Base-by-base conservation (phyloP, 306 rosid species). In the Fragaria ananassa region DNA sequence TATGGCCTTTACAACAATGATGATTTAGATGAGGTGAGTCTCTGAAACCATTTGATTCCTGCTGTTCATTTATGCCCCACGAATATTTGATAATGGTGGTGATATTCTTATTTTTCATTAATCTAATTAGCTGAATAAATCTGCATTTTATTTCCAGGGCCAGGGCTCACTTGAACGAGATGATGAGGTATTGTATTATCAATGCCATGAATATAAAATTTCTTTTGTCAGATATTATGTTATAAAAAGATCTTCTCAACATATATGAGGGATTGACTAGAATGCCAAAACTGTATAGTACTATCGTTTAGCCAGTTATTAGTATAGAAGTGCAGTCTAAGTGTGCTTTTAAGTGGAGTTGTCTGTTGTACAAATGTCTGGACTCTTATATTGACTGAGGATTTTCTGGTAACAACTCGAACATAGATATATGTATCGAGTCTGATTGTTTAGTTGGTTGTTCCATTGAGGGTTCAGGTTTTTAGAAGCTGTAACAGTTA, bases 131-230 rank as follows among this genome's bases (percentile, higher is more conserved):
- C 58, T 4, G 44, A 53, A 54, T 58, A 10, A 25, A 34, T 5
- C 21, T 62, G 13, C 1, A 37, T 18, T 65, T 37, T 41, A 53
- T 65, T 88, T 89, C 93, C 93, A 96, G 99, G 98, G 77, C 79
- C 98, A 91, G 41, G 93, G 97, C 69, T 86, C 99, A n/a, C 93
- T 92, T 68, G 99, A 96, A 86, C 91, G 96, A 62, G 99, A 89
- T 79, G 99, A 92, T 21, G 97, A 96, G 99, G 99, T 95, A 87
- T 77, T 27, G 69, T 71, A 15, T 35, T 13, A 27, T 72, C 37
- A 5, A 53, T 21, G 27, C 35, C 11, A 19, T 72, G 65, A 53
- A 15, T 41, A 11, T 13, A 13, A 27, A 27, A 17, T 34, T 25
- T 73, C 18, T 53, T 21, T n/a, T 42, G 45, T 31, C 27, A 10